Conservation (phyloP, 257 asterid genomes). For the Solanum chilense region DNA sequence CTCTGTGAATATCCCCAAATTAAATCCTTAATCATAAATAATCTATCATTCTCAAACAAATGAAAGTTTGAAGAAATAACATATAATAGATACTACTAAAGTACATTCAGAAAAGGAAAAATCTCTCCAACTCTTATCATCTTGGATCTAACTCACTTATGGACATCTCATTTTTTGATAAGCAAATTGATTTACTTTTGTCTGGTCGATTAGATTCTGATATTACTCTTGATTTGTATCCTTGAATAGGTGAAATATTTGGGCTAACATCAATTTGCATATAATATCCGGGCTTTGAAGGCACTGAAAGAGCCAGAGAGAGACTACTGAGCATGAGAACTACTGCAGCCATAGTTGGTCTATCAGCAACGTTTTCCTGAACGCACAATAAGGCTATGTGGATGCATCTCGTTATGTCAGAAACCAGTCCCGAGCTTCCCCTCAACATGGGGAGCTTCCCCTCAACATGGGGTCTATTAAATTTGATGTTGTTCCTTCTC, state of each 20-base stretch:
- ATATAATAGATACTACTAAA: no score
- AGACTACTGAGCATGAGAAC: constrained; percentile 16
- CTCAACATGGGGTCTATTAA: not conserved
- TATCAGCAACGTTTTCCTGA: constrained; percentile 9
- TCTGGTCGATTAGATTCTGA: not conserved
- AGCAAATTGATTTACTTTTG: not conserved
- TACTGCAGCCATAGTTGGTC: constrained; percentile 22
- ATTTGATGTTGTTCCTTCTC: not conserved
- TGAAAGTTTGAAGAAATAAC: not conserved
- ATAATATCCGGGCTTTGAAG: constrained; percentile 11
- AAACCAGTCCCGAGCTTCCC: not conserved
- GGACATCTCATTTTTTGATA: not conserved
- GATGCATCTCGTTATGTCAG: constrained; percentile 8
- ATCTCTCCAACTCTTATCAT: not conserved
- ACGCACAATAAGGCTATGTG: constrained; percentile 21
- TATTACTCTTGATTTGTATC: not conserved
- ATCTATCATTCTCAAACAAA: not conserved
- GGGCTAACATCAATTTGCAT: not conserved
- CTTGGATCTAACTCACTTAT: not conserved
- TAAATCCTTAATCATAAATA: not conserved
- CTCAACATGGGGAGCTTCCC: not conserved
- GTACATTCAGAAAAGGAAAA: not conserved
- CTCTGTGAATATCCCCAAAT: not conserved
- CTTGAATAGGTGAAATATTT: not conserved
- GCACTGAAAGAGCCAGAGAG: constrained; percentile 4